A percentile compares a stretch with the other conserved stretches of the same genome.
These are phyloP conservation scores for Tephrocybe sp. DNA, from an alignment of 768 basidiomycete genomes.

Conservation along the genomic window DNA sequence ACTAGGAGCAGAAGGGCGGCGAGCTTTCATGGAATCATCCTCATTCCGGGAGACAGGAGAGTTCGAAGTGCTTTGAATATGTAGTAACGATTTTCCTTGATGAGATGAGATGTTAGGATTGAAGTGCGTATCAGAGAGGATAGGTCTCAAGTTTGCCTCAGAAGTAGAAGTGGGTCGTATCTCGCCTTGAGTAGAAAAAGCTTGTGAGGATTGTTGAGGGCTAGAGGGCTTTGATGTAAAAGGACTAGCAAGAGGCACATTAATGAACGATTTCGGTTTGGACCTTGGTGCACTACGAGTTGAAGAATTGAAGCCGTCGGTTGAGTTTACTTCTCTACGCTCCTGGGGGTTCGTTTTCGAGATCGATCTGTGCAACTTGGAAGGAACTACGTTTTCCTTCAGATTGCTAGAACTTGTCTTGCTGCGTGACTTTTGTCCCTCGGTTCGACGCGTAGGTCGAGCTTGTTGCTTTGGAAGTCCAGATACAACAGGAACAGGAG, in stretches of 20 bases:
- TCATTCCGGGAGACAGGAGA: conserved; percentile 14
- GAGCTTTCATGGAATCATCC: conserved; percentile 6
- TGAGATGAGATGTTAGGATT: conserved; percentile 18
- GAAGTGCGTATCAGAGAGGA: conserved; percentile 20
- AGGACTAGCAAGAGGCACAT: conserved; percentile 19
- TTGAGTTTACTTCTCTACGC: not conserved
- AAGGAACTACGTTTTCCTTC: conserved; percentile 18
- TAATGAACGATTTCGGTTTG: not conserved
- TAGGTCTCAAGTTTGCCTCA: conserved; percentile 6
- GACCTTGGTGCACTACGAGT: not conserved
- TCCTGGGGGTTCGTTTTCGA: conserved; percentile 5
- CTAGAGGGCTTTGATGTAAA: conserved; percentile 19
- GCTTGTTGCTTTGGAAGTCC: not conserved
- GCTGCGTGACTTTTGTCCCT: not conserved
- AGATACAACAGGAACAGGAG: conserved; percentile 14
- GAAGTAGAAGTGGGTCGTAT: not conserved
- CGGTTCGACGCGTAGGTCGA: not conserved
- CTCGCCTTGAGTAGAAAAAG: not conserved
- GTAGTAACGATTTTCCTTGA: conserved; percentile 2
- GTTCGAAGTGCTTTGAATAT: conserved; percentile 17
- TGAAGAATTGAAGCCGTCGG: not conserved
- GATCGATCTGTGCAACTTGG: not conserved
- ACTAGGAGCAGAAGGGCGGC: conserved; percentile 25
- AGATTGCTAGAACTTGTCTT: conserved; percentile 20
- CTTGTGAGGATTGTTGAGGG: conserved; percentile 3